Percentiles rank a stretch among this genome's conserved stretches.
phyloP scores from a whole-genome alignment of 352 stramenopile species.

The Pythium insidiosum region DNA sequence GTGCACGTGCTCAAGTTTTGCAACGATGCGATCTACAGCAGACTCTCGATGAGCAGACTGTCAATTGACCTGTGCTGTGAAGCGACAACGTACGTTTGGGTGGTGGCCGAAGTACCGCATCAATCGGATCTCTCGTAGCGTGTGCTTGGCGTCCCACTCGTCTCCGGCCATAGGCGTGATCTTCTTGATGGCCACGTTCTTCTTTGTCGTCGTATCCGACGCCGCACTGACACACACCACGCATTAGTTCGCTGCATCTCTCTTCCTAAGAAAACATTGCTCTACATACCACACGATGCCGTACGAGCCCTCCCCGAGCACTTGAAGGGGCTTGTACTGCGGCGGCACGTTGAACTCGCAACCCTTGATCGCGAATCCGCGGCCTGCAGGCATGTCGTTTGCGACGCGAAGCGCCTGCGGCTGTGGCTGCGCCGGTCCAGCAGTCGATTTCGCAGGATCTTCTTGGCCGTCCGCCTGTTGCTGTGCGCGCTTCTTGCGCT shows the following conservation, averaged over 20 bases:
- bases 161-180: conserved; percentile 89
- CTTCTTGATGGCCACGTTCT: conserved; percentile 91
- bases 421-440: not conserved
- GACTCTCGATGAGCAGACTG: too few species aligned
- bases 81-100: conserved; percentile 53
- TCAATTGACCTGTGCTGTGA: not conserved
- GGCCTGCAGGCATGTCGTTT: conserved; percentile 49
- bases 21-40: conserved; percentile 61
- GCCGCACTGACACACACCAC: too few species aligned
- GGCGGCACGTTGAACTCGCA: conserved; percentile 80
- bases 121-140: conserved; percentile 85
- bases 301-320: conserved; percentile 90
- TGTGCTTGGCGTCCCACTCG: conserved; percentile 88
- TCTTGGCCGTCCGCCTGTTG: not conserved
- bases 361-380: conserved; percentile 73
- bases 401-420: conserved; percentile 15
- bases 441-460: not conserved
- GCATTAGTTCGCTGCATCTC: too few species aligned
- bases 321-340: conserved; percentile 77
- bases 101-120: conserved; percentile 89
- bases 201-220: conserved; percentile 56
- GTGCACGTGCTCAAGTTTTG: conserved; percentile 80
- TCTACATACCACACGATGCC: conserved; percentile 78
- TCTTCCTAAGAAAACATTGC: not conserved
- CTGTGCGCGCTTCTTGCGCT: conserved; percentile 23